Evolutionary conservation across 2,329 filamentous ascomycete genomes (phyloP), one percentile per base, ranked within the genome.

Genomic region (Metarhizium album): DNA sequence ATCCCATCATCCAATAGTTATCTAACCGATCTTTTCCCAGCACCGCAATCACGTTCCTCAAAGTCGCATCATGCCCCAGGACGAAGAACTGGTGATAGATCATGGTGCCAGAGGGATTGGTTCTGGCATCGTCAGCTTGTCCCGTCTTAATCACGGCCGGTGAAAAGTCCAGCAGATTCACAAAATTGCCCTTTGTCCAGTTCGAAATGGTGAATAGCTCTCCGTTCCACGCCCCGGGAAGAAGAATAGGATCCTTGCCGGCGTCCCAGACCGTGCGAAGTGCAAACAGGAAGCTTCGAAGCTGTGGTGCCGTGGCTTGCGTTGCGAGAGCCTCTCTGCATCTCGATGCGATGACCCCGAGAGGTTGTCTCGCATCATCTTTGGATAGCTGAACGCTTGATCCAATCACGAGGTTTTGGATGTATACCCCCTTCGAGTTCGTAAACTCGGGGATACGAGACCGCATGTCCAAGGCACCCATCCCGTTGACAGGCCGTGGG

Each of bases 171-270:
- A 60, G 57, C 1, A 55, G 50, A 2, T 64, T 56, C 42, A 64
- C 67, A 22, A 73, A 57, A 37, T 63, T 58, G 7, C 60, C 66
- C 42, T 64, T 64, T 4, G 63, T 58, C 67, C 68, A 71, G 53
- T 74, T 74, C 8, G 61, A 67, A 35, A 67, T 61, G 2, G 57
- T 51, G n/a, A 74, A 49, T 7, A 72, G 58, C 11, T 64, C 33
- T 35, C 60, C 58, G 37, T 61, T 56, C 0, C 64, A 35, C 11
- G 64, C 60, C 4, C 70, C 68, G 33, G 62, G 67, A 1, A 65
- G 13, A 1, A 65, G 46, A 0, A 58, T 52, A 1, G 57, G 48
- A 13, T 57, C 52, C 14, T 57, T 57, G 22, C 53, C 58, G 8
- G 51, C 38, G 3, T 54, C 53, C 5, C 50, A 47, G 2, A 55